Evolutionary conservation across 1,139 yeast species (phyloP).

Genomic region (Yarrowia galli): DNA sequence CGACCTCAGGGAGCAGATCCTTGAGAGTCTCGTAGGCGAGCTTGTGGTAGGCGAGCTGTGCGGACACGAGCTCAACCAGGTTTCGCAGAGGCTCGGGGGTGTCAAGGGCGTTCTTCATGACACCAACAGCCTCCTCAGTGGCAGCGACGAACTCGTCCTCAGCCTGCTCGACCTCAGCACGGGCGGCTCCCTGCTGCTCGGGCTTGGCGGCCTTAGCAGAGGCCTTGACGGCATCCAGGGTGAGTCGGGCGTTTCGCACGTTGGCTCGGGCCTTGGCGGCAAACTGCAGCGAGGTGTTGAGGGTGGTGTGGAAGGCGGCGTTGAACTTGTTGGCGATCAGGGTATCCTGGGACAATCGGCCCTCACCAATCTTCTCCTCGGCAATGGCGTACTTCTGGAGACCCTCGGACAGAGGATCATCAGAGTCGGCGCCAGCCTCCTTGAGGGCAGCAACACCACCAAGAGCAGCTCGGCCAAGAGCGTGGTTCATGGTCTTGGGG

Average conservation of each 20-base stretch:
- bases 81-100: slow-evolving; percentile 76
- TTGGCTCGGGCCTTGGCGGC: slow-evolving; percentile 75
- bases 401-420: slow-evolving; percentile 58
- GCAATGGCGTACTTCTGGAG: slow-evolving; percentile 60
- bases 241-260: slow-evolving; percentile 80
- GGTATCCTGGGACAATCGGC: slow-evolving; percentile 83
- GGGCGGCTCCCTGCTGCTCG: slow-evolving; percentile 73
- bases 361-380: slow-evolving; percentile 78
- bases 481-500: slow-evolving; percentile 87
- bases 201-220: slow-evolving; percentile 74
- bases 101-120: slow-evolving; percentile 83
- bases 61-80: slow-evolving; percentile 72
- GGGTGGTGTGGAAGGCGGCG: slow-evolving; percentile 67
- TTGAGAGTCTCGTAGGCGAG: slow-evolving; percentile 74
- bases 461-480: slow-evolving; percentile 79
- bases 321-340: slow-evolving; percentile 75
- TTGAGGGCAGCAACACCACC: slow-evolving; percentile 56
- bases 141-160: slow-evolving; percentile 93
- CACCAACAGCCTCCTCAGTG: slow-evolving; percentile 85
- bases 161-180: slow-evolving; percentile 81
- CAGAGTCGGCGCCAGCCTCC: slow-evolving; percentile 52
- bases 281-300: slow-evolving; percentile 68
- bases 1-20: slow-evolving; percentile 70
- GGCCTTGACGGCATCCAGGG: slow-evolving; percentile 80
- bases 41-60: slow-evolving; percentile 85